Evolutionary conservation across 257 asterid species (phyloP).

Genomic region (Salvia splendens): DNA sequence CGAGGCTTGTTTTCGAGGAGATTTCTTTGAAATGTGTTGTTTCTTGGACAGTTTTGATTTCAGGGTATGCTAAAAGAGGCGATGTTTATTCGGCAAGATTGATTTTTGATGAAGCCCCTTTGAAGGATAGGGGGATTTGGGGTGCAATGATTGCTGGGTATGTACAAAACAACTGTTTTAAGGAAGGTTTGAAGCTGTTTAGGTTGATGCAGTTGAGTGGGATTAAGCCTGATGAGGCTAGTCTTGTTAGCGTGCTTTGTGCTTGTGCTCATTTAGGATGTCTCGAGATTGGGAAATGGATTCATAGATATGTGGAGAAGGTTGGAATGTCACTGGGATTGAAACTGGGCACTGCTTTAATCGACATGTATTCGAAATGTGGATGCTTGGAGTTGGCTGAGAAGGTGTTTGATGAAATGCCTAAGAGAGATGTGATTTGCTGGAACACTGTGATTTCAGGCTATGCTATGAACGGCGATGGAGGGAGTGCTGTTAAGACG

Average conservation of each 20-base stretch:
- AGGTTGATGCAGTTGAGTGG: slow-evolving; percentile 67
- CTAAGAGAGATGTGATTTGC: slow-evolving; percentile 55
- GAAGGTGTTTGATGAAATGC: slow-evolving; percentile 60
- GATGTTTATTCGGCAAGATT: slow-evolving; percentile 58
- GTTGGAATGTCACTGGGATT: slow-evolving; percentile 35
- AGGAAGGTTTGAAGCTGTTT: slow-evolving; percentile 67
- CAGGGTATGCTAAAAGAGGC: slow-evolving; percentile 59
- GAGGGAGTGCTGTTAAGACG: slow-evolving; percentile 45
- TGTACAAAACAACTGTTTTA: slow-evolving; percentile 74
- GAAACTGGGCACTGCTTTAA: slow-evolving; percentile 58
- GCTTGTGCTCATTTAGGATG: slow-evolving; percentile 75
- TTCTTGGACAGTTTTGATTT: slow-evolving; percentile 70
- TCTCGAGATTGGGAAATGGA: slow-evolving; percentile 68
- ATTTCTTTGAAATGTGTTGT: slow-evolving; percentile 52
- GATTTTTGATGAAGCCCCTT: slow-evolving; percentile 60
- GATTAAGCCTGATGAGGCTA: slow-evolving; percentile 62
- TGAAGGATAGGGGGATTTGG: slow-evolving; percentile 72
- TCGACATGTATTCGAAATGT: slow-evolving; percentile 70
- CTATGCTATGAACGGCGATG: slow-evolving; percentile 66
- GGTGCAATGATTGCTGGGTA: slow-evolving; percentile 77
- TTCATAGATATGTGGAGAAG: slow-evolving; percentile 50
- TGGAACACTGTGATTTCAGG: slow-evolving; percentile 78
- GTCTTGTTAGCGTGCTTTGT: slow-evolving; percentile 53
- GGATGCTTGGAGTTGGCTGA: slow-evolving; percentile 60
- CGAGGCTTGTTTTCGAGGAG: slow-evolving; percentile 56